Base-by-base conservation (phyloP, 2,329 filamentous ascomycete species). In the Verticillium klebahnii region DNA sequence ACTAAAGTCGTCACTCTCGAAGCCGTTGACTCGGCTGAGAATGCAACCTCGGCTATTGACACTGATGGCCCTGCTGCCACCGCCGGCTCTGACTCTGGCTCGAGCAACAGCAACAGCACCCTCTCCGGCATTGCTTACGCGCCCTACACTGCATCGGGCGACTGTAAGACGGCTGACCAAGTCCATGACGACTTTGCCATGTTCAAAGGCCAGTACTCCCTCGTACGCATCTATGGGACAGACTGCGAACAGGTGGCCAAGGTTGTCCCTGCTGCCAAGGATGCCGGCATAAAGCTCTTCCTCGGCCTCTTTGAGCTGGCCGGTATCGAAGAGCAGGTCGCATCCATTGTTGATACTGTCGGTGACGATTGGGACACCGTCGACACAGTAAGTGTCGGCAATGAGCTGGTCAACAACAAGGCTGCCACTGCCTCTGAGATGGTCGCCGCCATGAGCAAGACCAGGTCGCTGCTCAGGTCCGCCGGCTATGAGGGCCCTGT, bases 211-310 rank as follows among this genome's bases (percentile, higher is more conserved):
- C 73, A 75, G 15, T 93, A 89, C 74, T 80, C 80, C 19, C 74
- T 87, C 39, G 78, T 96, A 60, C 90, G 93, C 58, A 84, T 91
- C 70, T 96, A 96, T 71, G 92, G 92, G 59, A 86, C 87, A 62
- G 91, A 93, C 73, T 96, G 92, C 74, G 78, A 91, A 69, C 89
- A 93, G 72, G 83, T 92, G 45, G 73, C 80, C 2, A 85, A 81
- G 15, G 84, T 90, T 19, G 77, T 89, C 36, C 74, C 80, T 12
- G 88, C 88, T 9, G 89, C 88, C 40, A 85, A 85, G 68, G 74
- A 80, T n/a, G 82, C 86, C 68, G 82, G 82, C 57, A 83, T 91
- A 72, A 88, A 88, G 73, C 77, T 96, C 36, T 90, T 96, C 74
- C 82, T 89, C 14, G 93, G 92, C 60, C 81, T 95, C 63, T 94